A percentile compares a stretch with the other conserved stretches of the same genome.
Evolutionary conservation across 164 flowering plant genomes (phyloP).

Genomic region (Macadamia tetraphylla): DNA sequence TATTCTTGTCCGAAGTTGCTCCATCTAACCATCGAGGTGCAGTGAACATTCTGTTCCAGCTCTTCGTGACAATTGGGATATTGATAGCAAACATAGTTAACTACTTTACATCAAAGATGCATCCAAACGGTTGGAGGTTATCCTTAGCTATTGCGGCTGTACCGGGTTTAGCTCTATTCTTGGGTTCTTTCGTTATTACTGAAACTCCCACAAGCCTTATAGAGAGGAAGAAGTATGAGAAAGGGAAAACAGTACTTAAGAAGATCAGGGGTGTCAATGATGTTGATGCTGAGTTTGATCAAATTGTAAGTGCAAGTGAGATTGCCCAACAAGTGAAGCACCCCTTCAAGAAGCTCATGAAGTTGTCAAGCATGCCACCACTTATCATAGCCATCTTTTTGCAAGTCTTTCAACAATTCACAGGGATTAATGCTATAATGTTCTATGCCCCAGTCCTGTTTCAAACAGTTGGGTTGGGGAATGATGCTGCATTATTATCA

Average conservation of each 20-base stretch:
- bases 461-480: constrained; percentile 25
- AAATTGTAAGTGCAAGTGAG: constrained; percentile 14
- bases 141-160: constrained; percentile 33
- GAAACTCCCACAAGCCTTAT: constrained; percentile 45
- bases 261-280: constrained; percentile 20
- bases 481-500: constrained; percentile 18
- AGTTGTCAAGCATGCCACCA: constrained; percentile 19
- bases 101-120: constrained; percentile 13
- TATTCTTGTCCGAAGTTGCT: constrained; percentile 45
- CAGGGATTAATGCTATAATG: constrained; percentile 36
- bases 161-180: constrained; percentile 21
- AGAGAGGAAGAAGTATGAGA: constrained; percentile 16
- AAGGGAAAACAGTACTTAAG: constrained; percentile 19
- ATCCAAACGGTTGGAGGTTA: constrained; percentile 32
- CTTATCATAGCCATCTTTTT: constrained; percentile 21
- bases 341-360: constrained; percentile 17
- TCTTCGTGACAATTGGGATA: constrained; percentile 36
- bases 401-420: constrained; percentile 29
- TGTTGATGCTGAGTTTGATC: constrained; percentile 27
- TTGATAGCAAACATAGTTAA: constrained; percentile 31
- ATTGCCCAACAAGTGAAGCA: constrained; percentile 17
- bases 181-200: constrained; percentile 24
- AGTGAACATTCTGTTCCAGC: constrained; percentile 36
- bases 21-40: constrained; percentile 27
- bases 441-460: constrained; percentile 34